phyloP scores from a whole-genome alignment of 257 asterid species.

The Solanum sitiens region DNA sequence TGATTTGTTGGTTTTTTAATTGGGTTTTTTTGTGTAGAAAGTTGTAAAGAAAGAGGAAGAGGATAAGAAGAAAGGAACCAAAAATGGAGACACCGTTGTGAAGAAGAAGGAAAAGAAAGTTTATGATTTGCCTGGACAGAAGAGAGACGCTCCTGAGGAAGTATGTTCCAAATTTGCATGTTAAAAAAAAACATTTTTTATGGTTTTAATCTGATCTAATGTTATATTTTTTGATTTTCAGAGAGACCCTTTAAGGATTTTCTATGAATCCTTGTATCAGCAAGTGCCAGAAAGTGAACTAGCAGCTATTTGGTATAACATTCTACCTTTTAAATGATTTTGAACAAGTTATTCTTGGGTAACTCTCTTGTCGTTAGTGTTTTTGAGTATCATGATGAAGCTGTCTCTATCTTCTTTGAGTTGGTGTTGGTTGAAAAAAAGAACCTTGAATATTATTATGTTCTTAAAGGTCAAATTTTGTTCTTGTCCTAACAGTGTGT shows the following conservation, averaged over 20 bases:
- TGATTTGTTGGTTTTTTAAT: neutral
- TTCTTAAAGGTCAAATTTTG: neutral
- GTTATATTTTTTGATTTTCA: conserved; percentile 16
- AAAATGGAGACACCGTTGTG: conserved; percentile 22
- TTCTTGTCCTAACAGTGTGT: neutral
- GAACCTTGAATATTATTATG: neutral
- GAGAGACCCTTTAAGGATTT: conserved; percentile 81
- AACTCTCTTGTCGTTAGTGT: neutral
- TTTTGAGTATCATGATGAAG: neutral
- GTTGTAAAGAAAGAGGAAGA: conserved; percentile 16
- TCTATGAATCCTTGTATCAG: conserved; percentile 57
- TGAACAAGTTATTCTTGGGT: neutral
- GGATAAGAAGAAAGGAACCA: conserved; percentile 27
- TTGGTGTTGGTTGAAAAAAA: neutral
- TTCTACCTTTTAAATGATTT: neutral
- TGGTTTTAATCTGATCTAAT: neutral
- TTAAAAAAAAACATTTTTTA: neutral
- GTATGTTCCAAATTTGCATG: conserved; percentile 17
- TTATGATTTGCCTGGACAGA: conserved; percentile 82
- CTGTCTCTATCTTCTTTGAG: neutral
- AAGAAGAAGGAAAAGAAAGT: conserved; percentile 56
- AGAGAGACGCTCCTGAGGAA: conserved; percentile 70
- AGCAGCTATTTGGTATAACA: conserved; percentile 73
- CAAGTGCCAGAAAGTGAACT: conserved; percentile 83
- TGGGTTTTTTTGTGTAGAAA: neutral